These are phyloP conservation scores for Neoascochyta sp. DNA, from an alignment of 2,329 filamentous ascomycete species.

Conservation along the genomic window DNA sequence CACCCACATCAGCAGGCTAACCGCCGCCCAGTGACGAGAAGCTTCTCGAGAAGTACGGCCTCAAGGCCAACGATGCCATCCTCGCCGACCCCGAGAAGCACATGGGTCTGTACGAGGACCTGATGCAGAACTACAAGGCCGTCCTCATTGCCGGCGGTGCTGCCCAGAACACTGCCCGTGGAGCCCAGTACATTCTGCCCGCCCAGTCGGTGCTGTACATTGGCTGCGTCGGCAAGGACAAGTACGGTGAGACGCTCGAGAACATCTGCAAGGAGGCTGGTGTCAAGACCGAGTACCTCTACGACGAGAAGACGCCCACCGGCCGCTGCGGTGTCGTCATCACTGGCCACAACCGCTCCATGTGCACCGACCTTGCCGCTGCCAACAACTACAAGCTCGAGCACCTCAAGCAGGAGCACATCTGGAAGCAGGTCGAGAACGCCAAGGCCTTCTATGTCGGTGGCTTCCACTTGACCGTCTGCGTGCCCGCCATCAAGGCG, in stretches of 20 bases:
- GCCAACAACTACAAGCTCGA: conserved; percentile 96
- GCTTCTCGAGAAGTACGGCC: conserved; percentile 84
- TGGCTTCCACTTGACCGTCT: conserved; percentile 97
- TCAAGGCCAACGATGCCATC: conserved; percentile 97
- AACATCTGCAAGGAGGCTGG: conserved; percentile 84
- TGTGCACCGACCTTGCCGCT: conserved; percentile 92
- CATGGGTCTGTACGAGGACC: conserved; percentile 83
- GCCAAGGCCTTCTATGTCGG: conserved; percentile 90
- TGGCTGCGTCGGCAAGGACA: conserved; percentile 91
- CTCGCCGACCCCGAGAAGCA: conserved; percentile 85
- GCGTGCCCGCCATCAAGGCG: conserved; percentile 82
- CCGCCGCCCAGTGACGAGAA: conserved; percentile 62
- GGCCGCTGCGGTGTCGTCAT: conserved; percentile 96
- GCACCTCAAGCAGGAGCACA: conserved; percentile 83
- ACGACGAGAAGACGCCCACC: conserved; percentile 78
- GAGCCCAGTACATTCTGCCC: conserved; percentile 90
- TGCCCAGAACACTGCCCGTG: conserved; percentile 94
- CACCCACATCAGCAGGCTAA: conserved; percentile 27
- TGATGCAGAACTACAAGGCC: conserved; percentile 86
- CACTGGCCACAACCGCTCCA: conserved; percentile 89
- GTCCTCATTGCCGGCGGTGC: conserved; percentile 95
- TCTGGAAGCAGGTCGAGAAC: conserved; percentile 88
- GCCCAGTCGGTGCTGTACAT: conserved; percentile 88
- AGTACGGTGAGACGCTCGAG: conserved; percentile 84
- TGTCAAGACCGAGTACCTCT: conserved; percentile 89